Percentiles rank a stretch among this genome's conserved stretches.
Conservation (phyloP, 1,284 basidiomycete species). For the Exobasidium rhododendri region DNA sequence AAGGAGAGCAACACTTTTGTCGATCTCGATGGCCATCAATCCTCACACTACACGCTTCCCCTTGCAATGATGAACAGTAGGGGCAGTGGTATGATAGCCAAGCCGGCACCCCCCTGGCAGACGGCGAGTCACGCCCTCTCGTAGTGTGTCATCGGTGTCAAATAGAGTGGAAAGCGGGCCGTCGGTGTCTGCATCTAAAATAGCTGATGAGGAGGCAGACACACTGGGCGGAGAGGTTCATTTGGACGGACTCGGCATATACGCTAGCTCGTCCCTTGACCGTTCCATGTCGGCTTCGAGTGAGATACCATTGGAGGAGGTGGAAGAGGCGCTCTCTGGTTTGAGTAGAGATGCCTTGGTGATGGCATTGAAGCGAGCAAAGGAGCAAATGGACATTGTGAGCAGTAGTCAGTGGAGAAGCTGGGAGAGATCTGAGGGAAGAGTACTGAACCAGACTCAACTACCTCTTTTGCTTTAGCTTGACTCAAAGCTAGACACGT, state of each 20-base stretch:
- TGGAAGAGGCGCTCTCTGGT: slow-evolving; percentile 38
- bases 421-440: neutral
- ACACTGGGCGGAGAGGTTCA: neutral
- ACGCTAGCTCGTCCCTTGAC: neutral
- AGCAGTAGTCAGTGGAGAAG: slow-evolving; percentile 7
- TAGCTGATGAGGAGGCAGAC: neutral
- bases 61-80: neutral
- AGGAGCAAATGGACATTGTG: slow-evolving; percentile 39
- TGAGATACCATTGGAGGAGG: slow-evolving; percentile 42
- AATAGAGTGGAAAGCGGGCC: neutral
- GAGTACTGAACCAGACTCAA: too few relatives aligned
- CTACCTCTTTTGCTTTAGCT: slow-evolving; percentile 14
- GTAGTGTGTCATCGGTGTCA: neutral
- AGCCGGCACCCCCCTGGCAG: neutral
- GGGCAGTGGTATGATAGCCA: neutral
- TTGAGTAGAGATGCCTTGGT: slow-evolving; percentile 37
- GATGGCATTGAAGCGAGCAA: slow-evolving; percentile 36
- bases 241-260: neutral
- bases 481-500: slow-evolving; percentile 29
- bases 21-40: too few relatives aligned
- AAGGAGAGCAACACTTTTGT: too few relatives aligned
- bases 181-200: neutral
- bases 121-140: neutral
- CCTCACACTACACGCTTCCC: too few relatives aligned
- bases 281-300: neutral